Conservation (phyloP, 192 early-diverging fungal genomes). For the Entrophospora sp. region DNA sequence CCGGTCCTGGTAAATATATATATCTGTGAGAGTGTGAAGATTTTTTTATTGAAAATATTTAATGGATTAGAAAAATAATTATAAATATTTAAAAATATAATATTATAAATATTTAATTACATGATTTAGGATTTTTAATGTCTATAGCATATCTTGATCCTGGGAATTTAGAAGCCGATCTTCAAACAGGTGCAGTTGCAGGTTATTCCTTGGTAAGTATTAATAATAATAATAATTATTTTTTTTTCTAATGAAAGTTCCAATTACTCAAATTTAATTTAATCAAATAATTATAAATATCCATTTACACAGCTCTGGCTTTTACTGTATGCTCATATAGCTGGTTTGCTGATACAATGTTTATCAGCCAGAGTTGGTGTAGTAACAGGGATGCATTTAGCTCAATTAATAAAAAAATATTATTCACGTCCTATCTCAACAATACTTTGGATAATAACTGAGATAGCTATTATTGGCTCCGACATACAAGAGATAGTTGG, state of each 20-base stretch:
- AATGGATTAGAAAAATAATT: neutral
- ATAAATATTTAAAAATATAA: neutral
- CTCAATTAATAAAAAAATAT: slow-evolving; percentile 39
- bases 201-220: slow-evolving; percentile 49
- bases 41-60: neutral
- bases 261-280: neutral
- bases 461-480: slow-evolving; percentile 60
- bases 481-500: slow-evolving; percentile 82
- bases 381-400: slow-evolving; percentile 56
- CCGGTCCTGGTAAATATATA: slow-evolving; percentile 45
- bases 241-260: neutral
- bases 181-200: slow-evolving; percentile 61
- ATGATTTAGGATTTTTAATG: slow-evolving; percentile 27
- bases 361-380: slow-evolving; percentile 54
- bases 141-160: slow-evolving; percentile 64
- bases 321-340: slow-evolving; percentile 52
- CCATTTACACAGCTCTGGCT: slow-evolving; percentile 40
- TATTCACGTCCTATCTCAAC: slow-evolving; percentile 39
- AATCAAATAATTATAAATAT: neutral
- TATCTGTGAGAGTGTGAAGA: neutral
- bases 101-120: neutral
- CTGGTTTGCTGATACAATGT: slow-evolving; percentile 54
- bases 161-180: slow-evolving; percentile 60
- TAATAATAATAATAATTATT: too few relatives aligned
- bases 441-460: slow-evolving; percentile 50